Conservation (phyloP, 345 rosid species). For the Kandelia obovata region DNA sequence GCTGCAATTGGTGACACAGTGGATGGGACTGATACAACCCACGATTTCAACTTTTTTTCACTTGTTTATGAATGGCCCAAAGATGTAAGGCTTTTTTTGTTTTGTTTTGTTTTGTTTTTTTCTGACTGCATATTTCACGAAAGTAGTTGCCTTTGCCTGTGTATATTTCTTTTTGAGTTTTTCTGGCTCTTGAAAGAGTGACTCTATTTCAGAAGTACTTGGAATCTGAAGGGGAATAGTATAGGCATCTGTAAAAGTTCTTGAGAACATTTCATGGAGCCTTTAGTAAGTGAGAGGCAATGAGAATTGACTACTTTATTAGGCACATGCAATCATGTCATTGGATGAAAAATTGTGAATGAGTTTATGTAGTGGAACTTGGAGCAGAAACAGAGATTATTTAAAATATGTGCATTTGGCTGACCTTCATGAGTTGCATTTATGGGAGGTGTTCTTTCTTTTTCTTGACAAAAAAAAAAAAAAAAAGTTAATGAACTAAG, state of each 20-base stretch:
- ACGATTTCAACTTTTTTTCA: constrained; percentile 96
- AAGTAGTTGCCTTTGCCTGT: neutral
- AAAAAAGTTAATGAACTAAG: no score
- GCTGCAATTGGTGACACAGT: constrained; percentile 99
- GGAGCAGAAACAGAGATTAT: neutral
- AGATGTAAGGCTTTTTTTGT: constrained; percentile 58
- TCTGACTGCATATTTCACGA: neutral
- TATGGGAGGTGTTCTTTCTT: neutral
- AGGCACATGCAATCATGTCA: no score
- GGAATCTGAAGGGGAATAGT: no score
- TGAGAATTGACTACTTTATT: no score
- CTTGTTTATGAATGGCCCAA: constrained; percentile 95
- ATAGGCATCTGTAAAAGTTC: no score
- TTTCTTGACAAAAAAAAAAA: no score
- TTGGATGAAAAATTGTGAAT: no score
- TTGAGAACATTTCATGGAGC: no score
- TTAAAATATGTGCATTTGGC: neutral
- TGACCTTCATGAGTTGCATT: neutral
- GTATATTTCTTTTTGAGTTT: neutral
- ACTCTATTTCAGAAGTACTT: no score
- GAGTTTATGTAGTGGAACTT: neutral
- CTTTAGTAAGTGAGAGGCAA: no score
- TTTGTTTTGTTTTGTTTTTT: neutral
- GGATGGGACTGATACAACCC: constrained; percentile 97
- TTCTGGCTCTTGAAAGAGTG: no score